Percentiles rank a stretch among this genome's conserved stretches.
Evolutionary conservation across 2,329 filamentous ascomycete genomes (phyloP).

Genomic region (Orbilia javanica): DNA sequence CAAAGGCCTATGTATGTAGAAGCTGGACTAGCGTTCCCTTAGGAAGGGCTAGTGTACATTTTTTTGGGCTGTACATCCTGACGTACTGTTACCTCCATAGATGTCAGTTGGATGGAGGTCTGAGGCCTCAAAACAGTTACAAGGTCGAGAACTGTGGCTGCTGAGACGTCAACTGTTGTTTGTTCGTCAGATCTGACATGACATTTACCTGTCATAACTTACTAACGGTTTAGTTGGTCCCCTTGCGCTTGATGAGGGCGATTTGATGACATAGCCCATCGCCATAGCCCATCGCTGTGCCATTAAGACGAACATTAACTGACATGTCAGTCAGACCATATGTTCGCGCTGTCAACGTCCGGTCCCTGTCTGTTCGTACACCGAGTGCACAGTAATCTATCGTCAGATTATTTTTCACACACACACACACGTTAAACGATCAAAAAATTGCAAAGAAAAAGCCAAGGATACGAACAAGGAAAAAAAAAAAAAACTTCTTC

Average conservation of each 20-base stretch:
- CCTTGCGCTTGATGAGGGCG: not conserved
- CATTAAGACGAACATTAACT: not conserved
- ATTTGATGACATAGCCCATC: conserved; percentile 7
- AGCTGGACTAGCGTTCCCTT: not conserved
- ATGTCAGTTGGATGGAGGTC: not conserved
- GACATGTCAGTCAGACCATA: conserved; percentile 1
- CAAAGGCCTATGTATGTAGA: not conserved
- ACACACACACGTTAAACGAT: too few species aligned
- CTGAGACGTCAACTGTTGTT: not conserved
- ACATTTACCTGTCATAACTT: not conserved
- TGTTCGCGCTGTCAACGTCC: not conserved
- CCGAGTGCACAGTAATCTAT: conserved; percentile 6
- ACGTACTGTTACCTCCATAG: too few species aligned
- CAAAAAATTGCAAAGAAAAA: not conserved
- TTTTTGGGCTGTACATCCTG: not conserved
- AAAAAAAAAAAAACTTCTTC: conserved; percentile 1
- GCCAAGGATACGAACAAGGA: not conserved
- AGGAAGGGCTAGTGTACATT: not conserved
- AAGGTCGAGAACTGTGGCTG: conserved; percentile 16
- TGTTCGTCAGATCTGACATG: conserved; percentile 11
- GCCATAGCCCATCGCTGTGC: conserved; percentile 15
- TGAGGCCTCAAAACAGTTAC: conserved; percentile 3
- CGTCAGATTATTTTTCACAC: not conserved
- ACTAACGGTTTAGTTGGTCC: not conserved
- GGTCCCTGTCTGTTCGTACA: not conserved